Evolutionary conservation across 2,329 filamentous ascomycete species (phyloP).

Genomic region (Cadophora sp.): DNA sequence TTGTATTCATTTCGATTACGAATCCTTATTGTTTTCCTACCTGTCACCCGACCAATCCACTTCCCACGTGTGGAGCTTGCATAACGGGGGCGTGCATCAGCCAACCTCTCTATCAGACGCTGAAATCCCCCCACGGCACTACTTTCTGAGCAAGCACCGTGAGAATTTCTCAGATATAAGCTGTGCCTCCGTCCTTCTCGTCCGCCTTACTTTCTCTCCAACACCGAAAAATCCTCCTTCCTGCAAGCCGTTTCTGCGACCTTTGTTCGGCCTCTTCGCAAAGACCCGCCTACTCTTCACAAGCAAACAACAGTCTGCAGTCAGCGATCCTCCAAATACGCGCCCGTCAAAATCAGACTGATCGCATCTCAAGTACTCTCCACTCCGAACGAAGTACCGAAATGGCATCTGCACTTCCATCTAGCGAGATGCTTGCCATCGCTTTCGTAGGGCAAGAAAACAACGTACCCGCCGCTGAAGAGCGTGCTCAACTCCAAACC

Average conservation of each 20-base stretch:
- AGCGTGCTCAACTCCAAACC: constrained; percentile 16
- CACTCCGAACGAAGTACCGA: constrained; percentile 1
- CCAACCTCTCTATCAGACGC: constrained; percentile 23
- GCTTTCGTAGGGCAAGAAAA: constrained; percentile 30
- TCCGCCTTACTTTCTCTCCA: constrained; percentile 10
- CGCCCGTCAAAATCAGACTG: not conserved
- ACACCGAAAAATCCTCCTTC: constrained; percentile 14
- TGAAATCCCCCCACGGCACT: constrained; percentile 29
- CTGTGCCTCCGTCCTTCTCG: constrained; percentile 12
- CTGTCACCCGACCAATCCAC: constrained; percentile 34
- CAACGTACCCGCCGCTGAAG: constrained; percentile 32
- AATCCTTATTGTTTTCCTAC: constrained; percentile 29
- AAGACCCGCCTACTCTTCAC: constrained; percentile 18
- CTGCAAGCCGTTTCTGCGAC: constrained; percentile 29
- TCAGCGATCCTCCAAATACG: constrained; percentile 15
- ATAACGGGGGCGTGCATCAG: constrained; percentile 27
- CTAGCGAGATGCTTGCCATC: constrained; percentile 27
- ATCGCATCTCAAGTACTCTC: constrained; percentile 19
- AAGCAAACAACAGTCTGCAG: constrained; percentile 20
- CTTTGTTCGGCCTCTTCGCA: constrained; percentile 18
- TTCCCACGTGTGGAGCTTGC: constrained; percentile 38
- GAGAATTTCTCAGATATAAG: constrained; percentile 19
- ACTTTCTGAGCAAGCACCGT: constrained; percentile 16
- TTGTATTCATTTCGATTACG: constrained; percentile 29
- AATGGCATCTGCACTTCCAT: constrained; percentile 31